Evolutionary conservation across 2,329 filamentous ascomycete genomes (phyloP), one percentile per base, ranked within the genome.

Genomic region (Aspergillus sp.): DNA sequence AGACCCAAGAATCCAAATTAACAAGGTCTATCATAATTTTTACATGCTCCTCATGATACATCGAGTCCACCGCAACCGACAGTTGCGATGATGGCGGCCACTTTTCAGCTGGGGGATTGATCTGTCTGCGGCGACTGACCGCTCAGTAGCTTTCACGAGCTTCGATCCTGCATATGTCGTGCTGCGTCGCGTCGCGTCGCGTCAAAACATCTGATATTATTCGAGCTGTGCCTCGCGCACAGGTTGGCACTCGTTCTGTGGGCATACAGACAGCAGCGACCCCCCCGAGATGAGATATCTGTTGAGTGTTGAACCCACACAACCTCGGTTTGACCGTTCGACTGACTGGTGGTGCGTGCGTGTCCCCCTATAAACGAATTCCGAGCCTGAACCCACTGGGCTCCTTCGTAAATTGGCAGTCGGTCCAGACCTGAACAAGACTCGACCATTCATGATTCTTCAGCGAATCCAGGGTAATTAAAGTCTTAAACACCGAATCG

Each of bases 81-180:
- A 17, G 35, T 15, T 37, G 51, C 39, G 33, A 37, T 44, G 40
- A 19, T 51, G 23, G 15, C 31, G 40, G 35, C 27, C n/a, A 15
- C 14, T 12, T 53, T 39, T 15, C 23, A 19, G 41, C 47, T 14
- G 41, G 21, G 27, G 27, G 47, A 37, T 39, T 52, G 55, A 62
- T 58, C 55, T 57, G 59, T 56, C 56, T 56, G 44, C 53, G 60
- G 62, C 58, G 55, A 62, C 57, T 55, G 48, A 55, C 61, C 54
- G 56, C 56, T 37, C 46, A 33, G n/a, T n/a, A 46, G 21, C 40
- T 53, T 43, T 55, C 52, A 51, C 23, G 35, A 57, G 50, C 52
- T 46, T 37, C 41, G 19, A 35, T 43, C 15, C 57, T 55, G 59
- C 59, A 58, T 52, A 40, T n/a, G 56, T 31, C 55, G 55, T n/a